Evolutionary conservation across 2,329 filamentous ascomycete genomes (phyloP).

Genomic region (Fusarium brachygibbosum): DNA sequence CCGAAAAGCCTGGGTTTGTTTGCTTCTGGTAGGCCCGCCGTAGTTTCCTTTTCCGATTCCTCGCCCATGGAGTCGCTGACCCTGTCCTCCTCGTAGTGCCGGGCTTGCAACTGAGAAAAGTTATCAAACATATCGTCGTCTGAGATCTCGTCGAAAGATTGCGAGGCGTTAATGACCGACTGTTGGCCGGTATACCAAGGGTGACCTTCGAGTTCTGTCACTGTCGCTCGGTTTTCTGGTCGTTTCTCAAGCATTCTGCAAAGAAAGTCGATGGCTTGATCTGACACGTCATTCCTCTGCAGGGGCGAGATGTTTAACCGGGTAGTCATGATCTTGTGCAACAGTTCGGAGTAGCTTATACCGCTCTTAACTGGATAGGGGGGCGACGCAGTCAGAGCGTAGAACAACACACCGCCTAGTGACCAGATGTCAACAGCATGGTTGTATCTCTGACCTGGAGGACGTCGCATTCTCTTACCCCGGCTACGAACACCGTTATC

Average conservation of each 20-base stretch:
- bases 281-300: slow-evolving; percentile 69
- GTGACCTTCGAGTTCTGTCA: slow-evolving; percentile 77
- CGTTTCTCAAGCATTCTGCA: slow-evolving; percentile 84
- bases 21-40: slow-evolving; percentile 70
- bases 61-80: slow-evolving; percentile 65
- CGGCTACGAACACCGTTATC: slow-evolving; percentile 74
- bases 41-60: slow-evolving; percentile 85
- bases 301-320: slow-evolving; percentile 77
- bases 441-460: slow-evolving; percentile 77
- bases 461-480: slow-evolving; percentile 73
- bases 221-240: slow-evolving; percentile 80
- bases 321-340: slow-evolving; percentile 87
- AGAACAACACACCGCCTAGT: slow-evolving; percentile 91
- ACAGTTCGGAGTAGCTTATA: slow-evolving; percentile 81
- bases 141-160: slow-evolving; percentile 71
- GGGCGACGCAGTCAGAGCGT: slow-evolving; percentile 81
- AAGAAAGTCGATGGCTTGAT: slow-evolving; percentile 79
- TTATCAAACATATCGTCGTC: slow-evolving; percentile 71
- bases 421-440: slow-evolving; percentile 98
- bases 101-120: slow-evolving; percentile 69
- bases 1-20: slow-evolving; percentile 65
- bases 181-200: slow-evolving; percentile 73
- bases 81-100: slow-evolving; percentile 55
- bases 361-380: slow-evolving; percentile 86
- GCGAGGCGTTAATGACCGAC: slow-evolving; percentile 53